phyloP scores from a whole-genome alignment of 768 basidiomycete species.

The Calvatia gigantea region DNA sequence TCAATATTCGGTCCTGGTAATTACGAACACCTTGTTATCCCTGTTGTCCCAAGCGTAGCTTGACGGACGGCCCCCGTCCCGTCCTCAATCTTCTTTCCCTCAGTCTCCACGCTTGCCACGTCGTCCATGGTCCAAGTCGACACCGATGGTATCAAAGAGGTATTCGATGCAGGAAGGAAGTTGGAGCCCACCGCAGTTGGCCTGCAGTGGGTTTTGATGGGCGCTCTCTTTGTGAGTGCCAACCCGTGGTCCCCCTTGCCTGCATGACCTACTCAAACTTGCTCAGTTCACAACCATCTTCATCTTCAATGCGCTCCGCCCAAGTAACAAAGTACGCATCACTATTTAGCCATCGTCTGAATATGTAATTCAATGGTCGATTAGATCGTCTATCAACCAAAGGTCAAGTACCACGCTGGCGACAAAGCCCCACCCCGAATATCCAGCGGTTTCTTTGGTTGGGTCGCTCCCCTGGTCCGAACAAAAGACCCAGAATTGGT shows the following conservation, averaged over 20 bases:
- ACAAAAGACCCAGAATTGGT: conserved; percentile 73
- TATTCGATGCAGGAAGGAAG: conserved; percentile 33
- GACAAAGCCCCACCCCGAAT: conserved; percentile 69
- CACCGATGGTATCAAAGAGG: conserved; percentile 17
- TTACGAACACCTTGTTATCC: too few species aligned
- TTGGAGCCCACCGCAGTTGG: conserved; percentile 60
- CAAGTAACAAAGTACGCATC: conserved; percentile 62
- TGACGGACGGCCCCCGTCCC: too few species aligned
- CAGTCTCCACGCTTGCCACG: not conserved
- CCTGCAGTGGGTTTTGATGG: conserved; percentile 57
- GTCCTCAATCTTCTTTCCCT: too few species aligned
- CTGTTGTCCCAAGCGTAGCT: too few species aligned
- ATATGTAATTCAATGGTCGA: conserved; percentile 35
- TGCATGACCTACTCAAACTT: conserved; percentile 39
- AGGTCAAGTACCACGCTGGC: conserved; percentile 75
- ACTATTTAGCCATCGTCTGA: conserved; percentile 37
- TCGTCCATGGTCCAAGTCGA: conserved; percentile 8
- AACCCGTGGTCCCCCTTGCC: not conserved
- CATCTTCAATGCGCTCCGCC: conserved; percentile 68
- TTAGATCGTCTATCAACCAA: conserved; percentile 79
- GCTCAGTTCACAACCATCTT: conserved; percentile 54
- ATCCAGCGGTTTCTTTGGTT: conserved; percentile 69
- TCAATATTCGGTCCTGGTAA: too few species aligned
- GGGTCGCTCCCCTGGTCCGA: conserved; percentile 73
- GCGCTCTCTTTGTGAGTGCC: conserved; percentile 51